These are phyloP conservation scores for Paramyrothecium sp. DNA, from an alignment of 2,329 filamentous ascomycete species.

Conservation along the genomic window DNA sequence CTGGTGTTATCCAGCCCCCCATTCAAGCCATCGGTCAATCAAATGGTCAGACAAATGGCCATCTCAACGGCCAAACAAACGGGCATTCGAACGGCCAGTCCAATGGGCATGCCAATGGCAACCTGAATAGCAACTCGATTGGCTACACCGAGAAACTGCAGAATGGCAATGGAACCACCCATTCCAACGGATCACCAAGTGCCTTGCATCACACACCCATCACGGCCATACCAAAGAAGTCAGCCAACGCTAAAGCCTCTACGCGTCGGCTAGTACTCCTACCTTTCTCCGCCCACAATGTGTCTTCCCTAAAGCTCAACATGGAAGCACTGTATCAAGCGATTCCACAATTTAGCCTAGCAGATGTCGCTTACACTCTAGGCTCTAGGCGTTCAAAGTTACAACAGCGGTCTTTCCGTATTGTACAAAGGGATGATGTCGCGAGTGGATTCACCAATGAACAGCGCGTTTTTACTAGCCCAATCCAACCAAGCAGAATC, in stretches of 20 bases:
- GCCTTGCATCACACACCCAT: no score
- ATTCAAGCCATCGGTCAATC: no score
- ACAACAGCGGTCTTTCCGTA: not conserved
- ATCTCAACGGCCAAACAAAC: not conserved
- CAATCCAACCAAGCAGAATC: not conserved
- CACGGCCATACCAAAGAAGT: no score
- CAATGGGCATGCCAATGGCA: not conserved
- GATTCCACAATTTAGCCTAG: not conserved
- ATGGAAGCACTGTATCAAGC: not conserved
- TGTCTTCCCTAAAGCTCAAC: not conserved
- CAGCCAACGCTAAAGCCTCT: no score
- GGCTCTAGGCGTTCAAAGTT: not conserved
- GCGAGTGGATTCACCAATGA: not conserved
- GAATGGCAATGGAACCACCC: not conserved
- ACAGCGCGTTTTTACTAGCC: not conserved
- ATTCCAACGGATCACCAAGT: not conserved
- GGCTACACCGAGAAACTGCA: not conserved
- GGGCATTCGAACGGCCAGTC: not conserved
- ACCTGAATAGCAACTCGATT: not conserved
- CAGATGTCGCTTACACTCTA: not conserved
- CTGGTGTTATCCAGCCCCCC: not conserved
- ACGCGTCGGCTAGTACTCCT: not conserved
- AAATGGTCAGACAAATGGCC: not conserved
- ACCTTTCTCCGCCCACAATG: not conserved
- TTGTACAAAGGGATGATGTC: not conserved